Conservation (phyloP, 1,284 basidiomycete species). For the Cryptococcus sp. region DNA sequence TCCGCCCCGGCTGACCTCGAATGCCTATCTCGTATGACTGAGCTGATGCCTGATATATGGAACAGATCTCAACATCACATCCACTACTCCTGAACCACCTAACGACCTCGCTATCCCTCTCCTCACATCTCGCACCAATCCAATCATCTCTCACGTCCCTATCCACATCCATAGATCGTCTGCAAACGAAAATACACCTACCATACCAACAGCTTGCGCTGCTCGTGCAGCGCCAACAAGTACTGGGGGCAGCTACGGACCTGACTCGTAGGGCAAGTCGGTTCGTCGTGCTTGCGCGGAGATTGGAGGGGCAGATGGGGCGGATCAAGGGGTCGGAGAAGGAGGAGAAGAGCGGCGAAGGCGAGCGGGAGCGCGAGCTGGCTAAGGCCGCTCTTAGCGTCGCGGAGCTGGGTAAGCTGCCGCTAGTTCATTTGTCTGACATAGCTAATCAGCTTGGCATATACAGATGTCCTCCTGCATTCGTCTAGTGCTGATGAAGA, state of each 20-base stretch:
- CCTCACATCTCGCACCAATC: slow-evolving; percentile 49
- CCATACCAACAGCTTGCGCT: slow-evolving; percentile 74
- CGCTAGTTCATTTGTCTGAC: no score
- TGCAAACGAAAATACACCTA: slow-evolving; percentile 77
- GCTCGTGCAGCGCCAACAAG: slow-evolving; percentile 70
- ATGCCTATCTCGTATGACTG: not conserved
- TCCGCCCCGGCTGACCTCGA: slow-evolving; percentile 15
- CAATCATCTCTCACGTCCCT: slow-evolving; percentile 43
- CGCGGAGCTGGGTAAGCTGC: slow-evolving; percentile 75
- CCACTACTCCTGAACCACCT: slow-evolving; percentile 53
- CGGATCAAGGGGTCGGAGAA: slow-evolving; percentile 57
- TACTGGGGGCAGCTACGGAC: slow-evolving; percentile 76
- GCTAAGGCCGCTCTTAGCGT: slow-evolving; percentile 88
- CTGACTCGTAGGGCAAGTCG: slow-evolving; percentile 77
- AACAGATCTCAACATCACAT: slow-evolving; percentile 54
- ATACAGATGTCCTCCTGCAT: slow-evolving; percentile 29
- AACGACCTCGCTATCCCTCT: slow-evolving; percentile 68
- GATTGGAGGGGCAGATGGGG: slow-evolving; percentile 77
- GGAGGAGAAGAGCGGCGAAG: slow-evolving; percentile 56
- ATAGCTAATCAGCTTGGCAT: not conserved
- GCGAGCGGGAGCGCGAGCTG: slow-evolving; percentile 78
- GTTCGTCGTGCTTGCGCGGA: slow-evolving; percentile 75
- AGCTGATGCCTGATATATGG: slow-evolving; percentile 3
- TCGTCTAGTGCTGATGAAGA: slow-evolving; percentile 16
- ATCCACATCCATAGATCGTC: slow-evolving; percentile 57